These are phyloP conservation scores for Aspergillus avenaceus DNA, from an alignment of 495 filamentous ascomycete species.

Conservation along the genomic window DNA sequence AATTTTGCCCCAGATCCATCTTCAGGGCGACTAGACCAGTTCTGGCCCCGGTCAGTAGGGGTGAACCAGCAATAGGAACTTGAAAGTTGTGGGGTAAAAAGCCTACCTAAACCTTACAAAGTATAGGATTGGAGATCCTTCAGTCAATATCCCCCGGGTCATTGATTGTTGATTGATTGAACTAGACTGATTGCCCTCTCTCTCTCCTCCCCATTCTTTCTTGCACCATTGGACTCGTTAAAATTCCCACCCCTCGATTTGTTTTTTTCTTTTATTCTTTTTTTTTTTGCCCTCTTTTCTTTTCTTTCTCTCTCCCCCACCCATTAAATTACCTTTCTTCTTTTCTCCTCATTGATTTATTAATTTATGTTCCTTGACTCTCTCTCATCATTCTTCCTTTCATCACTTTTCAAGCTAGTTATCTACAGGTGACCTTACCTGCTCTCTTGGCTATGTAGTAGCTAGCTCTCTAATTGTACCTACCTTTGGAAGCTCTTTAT, in stretches of 20 bases:
- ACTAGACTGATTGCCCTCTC: not conserved
- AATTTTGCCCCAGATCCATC: not conserved
- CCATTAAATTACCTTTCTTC: not conserved
- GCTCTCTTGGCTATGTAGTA: not conserved
- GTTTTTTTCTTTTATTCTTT: conserved; percentile 1
- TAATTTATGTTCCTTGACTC: too few relatives aligned
- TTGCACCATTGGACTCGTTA: too few relatives aligned
- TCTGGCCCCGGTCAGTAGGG: conserved; percentile 12
- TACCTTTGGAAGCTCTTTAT: not conserved
- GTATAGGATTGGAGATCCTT: not conserved
- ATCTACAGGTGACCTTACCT: too few relatives aligned
- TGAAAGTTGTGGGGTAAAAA: conserved; percentile 19
- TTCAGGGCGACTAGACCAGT: conserved; percentile 13
- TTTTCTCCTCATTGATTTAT: too few relatives aligned
- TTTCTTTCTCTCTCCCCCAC: conserved; percentile 11
- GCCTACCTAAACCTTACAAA: not conserved
- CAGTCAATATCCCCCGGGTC: not conserved
- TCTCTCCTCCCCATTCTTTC: not conserved
- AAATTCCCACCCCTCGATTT: conserved; percentile 1
- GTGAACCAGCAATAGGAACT: not conserved
- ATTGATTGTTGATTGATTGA: not conserved
- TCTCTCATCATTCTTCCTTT: conserved; percentile 8
- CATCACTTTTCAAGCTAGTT: too few relatives aligned
- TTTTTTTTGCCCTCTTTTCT: conserved; percentile 5
- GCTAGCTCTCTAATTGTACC: not conserved